Conservation (phyloP, 2,329 filamentous ascomycete species). For the Alternaria alternata region DNA sequence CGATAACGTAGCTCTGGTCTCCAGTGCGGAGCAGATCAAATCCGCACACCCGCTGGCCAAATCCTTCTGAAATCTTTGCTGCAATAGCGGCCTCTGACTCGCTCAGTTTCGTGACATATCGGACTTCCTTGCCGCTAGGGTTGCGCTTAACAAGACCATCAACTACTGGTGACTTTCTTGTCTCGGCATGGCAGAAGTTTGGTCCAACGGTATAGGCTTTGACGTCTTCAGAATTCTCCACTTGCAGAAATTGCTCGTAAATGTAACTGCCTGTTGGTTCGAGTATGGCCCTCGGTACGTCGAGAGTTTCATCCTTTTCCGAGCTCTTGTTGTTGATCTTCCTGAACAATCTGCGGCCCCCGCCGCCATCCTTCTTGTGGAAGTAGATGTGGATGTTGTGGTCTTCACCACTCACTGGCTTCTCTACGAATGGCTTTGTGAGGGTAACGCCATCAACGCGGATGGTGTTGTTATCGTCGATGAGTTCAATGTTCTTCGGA, state of each 20-base stretch:
- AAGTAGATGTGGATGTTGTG: conserved; percentile 99
- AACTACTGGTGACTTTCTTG: conserved; percentile 94
- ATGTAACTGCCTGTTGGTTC: conserved; percentile 87
- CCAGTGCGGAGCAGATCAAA: conserved; percentile 91
- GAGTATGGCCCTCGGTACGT: conserved; percentile 78
- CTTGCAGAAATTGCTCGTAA: conserved; percentile 95
- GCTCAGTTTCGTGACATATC: conserved; percentile 88
- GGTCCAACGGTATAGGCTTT: conserved; percentile 98
- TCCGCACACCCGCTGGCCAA: conserved; percentile 93
- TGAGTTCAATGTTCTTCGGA: conserved; percentile 77
- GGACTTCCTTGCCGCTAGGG: conserved; percentile 94
- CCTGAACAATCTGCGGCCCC: conserved; percentile 89
- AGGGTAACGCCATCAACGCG: conserved; percentile 84
- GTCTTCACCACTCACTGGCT: conserved; percentile 96
- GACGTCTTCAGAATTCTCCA: conserved; percentile 97
- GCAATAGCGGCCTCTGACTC: conserved; percentile 86
- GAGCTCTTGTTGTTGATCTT: conserved; percentile 99
- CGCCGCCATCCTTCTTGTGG: conserved; percentile 83
- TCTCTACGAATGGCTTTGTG: conserved; percentile 96
- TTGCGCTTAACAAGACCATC: conserved; percentile 96
- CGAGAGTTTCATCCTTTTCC: conserved; percentile 83
- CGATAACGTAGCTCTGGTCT: conserved; percentile 94
- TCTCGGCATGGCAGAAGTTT: conserved; percentile 94
- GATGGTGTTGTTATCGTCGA: conserved; percentile 89
- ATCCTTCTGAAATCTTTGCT: conserved; percentile 86